A percentile compares a stretch with the other conserved stretches of the same genome.
Conservation (phyloP, 345 rosid species). For the Boechera divaricarpa region DNA sequence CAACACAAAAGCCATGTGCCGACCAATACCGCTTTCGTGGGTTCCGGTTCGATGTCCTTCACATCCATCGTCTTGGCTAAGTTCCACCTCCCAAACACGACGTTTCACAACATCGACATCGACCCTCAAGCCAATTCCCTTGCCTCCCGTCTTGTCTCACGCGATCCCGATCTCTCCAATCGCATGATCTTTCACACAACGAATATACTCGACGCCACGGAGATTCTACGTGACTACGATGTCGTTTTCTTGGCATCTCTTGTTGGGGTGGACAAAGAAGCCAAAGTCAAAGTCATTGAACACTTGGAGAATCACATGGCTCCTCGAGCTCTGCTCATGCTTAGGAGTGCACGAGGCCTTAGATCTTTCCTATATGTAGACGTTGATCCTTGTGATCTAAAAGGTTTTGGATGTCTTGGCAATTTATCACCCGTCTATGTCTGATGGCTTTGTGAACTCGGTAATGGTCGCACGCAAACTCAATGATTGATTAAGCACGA, state of each 20-base stretch:
- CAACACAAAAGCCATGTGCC: not conserved
- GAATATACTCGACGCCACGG: not conserved
- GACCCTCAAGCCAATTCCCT: conserved; percentile 3
- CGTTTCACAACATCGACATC: not conserved
- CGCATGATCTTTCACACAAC: conserved; percentile 13
- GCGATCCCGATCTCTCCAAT: not conserved
- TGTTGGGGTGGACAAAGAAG: conserved; percentile 6
- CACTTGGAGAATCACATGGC: conserved; percentile 10
- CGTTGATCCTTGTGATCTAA: conserved; percentile 3
- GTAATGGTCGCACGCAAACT: not conserved
- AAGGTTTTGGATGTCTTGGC: conserved; percentile 6
- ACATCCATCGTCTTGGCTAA: not conserved
- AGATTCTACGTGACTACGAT: not conserved
- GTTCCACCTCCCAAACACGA: conserved; percentile 3
- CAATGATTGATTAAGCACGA: not conserved
- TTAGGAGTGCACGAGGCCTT: conserved; percentile 8
- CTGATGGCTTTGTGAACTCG: not conserved
- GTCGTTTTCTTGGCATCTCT: conserved; percentile 8
- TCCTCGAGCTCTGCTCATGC: not conserved
- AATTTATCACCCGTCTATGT: not conserved
- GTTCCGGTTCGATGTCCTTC: not conserved
- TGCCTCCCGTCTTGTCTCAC: not conserved
- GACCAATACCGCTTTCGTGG: not conserved
- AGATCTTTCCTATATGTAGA: conserved; percentile 9
- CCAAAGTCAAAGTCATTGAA: conserved; percentile 1